Evolutionary conservation across 495 filamentous ascomycete species (phyloP).

Genomic region (Chlorociboria aeruginascens): DNA sequence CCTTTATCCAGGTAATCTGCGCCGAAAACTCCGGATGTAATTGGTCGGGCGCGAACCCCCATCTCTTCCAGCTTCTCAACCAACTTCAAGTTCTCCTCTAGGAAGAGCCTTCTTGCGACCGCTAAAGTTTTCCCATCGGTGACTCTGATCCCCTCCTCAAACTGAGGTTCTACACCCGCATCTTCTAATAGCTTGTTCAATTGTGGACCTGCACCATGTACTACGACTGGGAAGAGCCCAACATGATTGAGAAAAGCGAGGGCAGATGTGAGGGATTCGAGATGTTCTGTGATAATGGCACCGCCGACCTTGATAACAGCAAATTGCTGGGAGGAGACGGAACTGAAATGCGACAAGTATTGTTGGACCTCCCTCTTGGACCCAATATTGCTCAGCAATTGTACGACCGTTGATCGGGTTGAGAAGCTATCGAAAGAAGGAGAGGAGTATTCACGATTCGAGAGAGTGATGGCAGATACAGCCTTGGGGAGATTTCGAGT

Average conservation of each 20-base stretch:
- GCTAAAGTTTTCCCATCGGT: constrained; percentile 93
- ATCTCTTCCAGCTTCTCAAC: constrained; percentile 84
- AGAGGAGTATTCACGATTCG: constrained; percentile 13
- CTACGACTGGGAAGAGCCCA: constrained; percentile 90
- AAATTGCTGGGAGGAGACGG: constrained; percentile 94
- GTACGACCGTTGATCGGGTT: constrained; percentile 83
- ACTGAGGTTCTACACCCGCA: constrained; percentile 88
- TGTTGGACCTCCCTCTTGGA: constrained; percentile 97
- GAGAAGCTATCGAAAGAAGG: constrained; percentile 25
- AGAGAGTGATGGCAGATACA: constrained; percentile 12
- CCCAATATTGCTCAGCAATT: constrained; percentile 89
- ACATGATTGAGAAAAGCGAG: constrained; percentile 91
- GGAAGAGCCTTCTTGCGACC: constrained; percentile 80
- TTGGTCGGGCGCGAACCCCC: constrained; percentile 82
- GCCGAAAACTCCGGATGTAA: constrained; percentile 87
- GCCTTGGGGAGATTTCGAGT: constrained; percentile 13
- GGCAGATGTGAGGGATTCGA: constrained; percentile 76
- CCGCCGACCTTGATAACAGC: constrained; percentile 98
- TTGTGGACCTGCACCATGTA: constrained; percentile 93
- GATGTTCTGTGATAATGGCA: constrained; percentile 91
- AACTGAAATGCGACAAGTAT: constrained; percentile 95
- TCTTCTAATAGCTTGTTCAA: constrained; percentile 87
- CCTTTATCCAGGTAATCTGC: constrained; percentile 92
- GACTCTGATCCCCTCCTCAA: constrained; percentile 91
- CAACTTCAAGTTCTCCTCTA: constrained; percentile 93